Evolutionary conservation across 495 filamentous ascomycete genomes (phyloP).

Genomic region (Tuber aestivum): DNA sequence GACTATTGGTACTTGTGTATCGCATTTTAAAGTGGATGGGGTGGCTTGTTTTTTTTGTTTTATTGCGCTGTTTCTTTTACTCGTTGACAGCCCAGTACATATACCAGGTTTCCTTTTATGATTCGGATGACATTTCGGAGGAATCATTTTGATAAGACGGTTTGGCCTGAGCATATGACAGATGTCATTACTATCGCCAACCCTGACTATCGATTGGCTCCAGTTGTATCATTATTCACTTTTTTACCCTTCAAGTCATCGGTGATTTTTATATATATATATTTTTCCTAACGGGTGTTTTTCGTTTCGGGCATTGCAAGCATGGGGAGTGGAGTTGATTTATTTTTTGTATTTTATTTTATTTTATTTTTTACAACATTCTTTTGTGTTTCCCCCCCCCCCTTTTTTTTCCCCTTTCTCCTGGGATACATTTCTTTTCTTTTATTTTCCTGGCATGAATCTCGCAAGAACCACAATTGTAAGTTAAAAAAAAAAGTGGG

Average conservation of each 20-base stretch:
- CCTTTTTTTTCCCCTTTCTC: constrained; percentile 22
- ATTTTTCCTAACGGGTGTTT: constrained; percentile 18
- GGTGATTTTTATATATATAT: constrained; percentile 13
- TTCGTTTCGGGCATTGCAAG: constrained; percentile 32
- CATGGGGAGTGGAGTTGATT: constrained; percentile 30
- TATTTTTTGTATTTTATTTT: constrained; percentile 22
- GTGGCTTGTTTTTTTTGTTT: constrained; percentile 26
- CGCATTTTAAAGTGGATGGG: constrained; percentile 37
- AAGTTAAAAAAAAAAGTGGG: neutral
- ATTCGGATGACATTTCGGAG: constrained; percentile 15
- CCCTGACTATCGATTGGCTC: constrained; percentile 14
- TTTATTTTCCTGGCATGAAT: neutral
- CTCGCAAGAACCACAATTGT: neutral
- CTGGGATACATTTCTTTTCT: constrained; percentile 35
- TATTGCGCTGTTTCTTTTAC: constrained; percentile 19
- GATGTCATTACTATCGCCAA: neutral
- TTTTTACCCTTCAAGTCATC: constrained; percentile 23
- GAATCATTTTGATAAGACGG: constrained; percentile 21
- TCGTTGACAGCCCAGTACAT: constrained; percentile 9
- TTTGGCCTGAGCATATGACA: constrained; percentile 11
- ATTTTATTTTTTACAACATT: constrained; percentile 15
- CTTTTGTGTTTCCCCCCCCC: too few relatives aligned
- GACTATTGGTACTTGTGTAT: constrained; percentile 10
- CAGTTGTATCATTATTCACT: constrained; percentile 30
- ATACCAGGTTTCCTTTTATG: constrained; percentile 5